Percentiles rank a stretch among this genome's conserved stretches.
Conservation (phyloP, 2,329 filamentous ascomycete genomes). For the Endocalyx cinctus region DNA sequence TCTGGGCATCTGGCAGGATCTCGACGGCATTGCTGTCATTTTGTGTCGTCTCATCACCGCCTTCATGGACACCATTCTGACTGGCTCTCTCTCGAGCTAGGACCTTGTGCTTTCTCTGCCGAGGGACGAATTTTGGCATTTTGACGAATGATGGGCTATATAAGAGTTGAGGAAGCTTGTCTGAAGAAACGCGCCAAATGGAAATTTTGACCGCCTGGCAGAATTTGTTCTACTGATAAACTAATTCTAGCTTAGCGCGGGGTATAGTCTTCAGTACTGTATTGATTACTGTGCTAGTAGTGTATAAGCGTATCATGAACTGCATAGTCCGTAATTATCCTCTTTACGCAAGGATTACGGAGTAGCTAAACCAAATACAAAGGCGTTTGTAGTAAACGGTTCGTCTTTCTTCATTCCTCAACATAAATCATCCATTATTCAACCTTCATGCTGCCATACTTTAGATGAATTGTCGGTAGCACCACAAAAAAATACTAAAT, state of each 20-base stretch:
- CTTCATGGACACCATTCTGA: constrained; percentile 37
- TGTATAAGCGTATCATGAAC: not conserved
- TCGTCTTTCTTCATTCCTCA: too few species aligned
- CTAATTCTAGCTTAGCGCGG: constrained; percentile 24
- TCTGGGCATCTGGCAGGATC: constrained; percentile 42
- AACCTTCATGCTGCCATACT: too few species aligned
- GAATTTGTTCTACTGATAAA: constrained; percentile 16
- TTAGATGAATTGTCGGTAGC: too few species aligned
- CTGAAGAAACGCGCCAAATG: constrained; percentile 9
- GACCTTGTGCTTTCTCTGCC: constrained; percentile 64
- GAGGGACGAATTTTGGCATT: constrained; percentile 56
- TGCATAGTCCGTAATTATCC: too few species aligned
- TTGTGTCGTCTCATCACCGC: constrained; percentile 25
- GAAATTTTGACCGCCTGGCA: constrained; percentile 30
- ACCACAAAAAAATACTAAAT: too few species aligned
- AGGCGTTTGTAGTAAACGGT: too few species aligned
- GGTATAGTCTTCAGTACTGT: constrained; percentile 6
- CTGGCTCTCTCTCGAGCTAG: constrained; percentile 57
- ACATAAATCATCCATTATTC: too few species aligned
- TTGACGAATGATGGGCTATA: constrained; percentile 9
- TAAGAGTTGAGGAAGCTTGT: constrained; percentile 1
- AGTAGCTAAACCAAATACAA: too few species aligned
- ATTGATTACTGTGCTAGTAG: not conserved
- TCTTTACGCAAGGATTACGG: too few species aligned
- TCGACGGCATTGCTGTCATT: constrained; percentile 52